These are phyloP conservation scores for Avena sativa DNA, from an alignment of 176 grass and related monocot species.

Conservation along the genomic window DNA sequence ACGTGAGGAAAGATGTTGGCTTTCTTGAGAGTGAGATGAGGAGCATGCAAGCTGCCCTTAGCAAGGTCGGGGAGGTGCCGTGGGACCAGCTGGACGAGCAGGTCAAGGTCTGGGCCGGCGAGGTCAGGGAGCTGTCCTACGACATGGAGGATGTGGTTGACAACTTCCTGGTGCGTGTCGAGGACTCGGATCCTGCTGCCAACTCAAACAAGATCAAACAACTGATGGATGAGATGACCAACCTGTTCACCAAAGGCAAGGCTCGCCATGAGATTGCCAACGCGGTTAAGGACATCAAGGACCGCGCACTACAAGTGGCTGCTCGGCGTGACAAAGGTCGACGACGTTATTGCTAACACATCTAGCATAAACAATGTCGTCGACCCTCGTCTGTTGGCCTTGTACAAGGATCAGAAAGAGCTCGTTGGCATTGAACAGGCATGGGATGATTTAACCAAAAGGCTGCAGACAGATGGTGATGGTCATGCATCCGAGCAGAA, in stretches of 20 bases:
- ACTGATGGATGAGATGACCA: background rate
- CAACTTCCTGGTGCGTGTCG: background rate
- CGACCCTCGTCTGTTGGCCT: background rate
- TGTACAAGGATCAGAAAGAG: background rate
- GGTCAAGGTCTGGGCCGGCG: background rate
- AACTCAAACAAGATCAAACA: background rate
- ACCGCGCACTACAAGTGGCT: background rate
- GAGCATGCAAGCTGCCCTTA: background rate
- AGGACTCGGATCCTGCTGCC: background rate
- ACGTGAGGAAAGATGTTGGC: background rate
- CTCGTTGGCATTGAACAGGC: background rate
- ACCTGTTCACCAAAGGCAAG: background rate
- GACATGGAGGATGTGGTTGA: constrained; percentile 11
- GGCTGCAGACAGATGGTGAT: background rate
- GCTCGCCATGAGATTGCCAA: background rate
- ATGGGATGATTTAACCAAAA: background rate
- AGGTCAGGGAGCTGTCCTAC: background rate
- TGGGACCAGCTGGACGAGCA: background rate
- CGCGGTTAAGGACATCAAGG: background rate
- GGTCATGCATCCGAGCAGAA: background rate
- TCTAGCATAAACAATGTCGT: background rate
- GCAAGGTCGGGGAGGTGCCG: background rate
- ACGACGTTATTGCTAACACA: background rate
- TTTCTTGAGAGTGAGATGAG: background rate
- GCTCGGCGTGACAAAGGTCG: background rate